Percentiles rank a stretch among this genome's conserved stretches.
phyloP scores from a whole-genome alignment of 2,329 filamentous ascomycete species.

The Stachybotrys echinatus region DNA sequence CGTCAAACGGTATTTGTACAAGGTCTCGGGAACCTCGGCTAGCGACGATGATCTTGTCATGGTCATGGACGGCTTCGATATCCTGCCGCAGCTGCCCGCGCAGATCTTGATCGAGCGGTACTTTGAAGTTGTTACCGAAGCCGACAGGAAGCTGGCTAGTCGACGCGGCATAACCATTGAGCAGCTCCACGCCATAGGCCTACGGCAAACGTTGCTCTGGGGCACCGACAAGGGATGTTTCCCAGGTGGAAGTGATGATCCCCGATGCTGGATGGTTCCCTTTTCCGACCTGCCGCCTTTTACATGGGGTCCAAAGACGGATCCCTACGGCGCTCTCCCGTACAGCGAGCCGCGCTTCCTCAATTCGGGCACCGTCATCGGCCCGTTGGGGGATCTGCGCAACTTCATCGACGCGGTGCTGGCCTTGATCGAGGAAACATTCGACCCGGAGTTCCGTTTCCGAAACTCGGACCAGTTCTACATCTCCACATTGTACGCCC shows the following conservation, averaged over 20 bases:
- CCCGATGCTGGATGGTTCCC: slow-evolving; percentile 14
- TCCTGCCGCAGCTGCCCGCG: slow-evolving; percentile 16
- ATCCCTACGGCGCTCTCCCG: slow-evolving; percentile 3
- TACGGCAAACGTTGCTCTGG: slow-evolving; percentile 15
- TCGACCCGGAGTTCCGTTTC: slow-evolving; percentile 6
- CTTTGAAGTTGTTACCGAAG: slow-evolving; percentile 7
- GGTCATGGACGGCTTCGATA: slow-evolving; percentile 16
- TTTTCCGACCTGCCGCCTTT: slow-evolving; percentile 10
- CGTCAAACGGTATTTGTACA: slow-evolving; percentile 11
- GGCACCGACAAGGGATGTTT: slow-evolving; percentile 15
- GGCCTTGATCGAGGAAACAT: slow-evolving; percentile 4
- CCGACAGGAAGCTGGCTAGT: slow-evolving; percentile 13
- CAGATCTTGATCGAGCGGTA: slow-evolving; percentile 15
- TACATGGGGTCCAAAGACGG: slow-evolving; percentile 11
- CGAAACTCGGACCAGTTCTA: slow-evolving; percentile 15
- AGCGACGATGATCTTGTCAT: slow-evolving; percentile 13
- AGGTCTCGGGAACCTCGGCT: neutral
- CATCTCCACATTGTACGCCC: slow-evolving; percentile 12
- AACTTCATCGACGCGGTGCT: slow-evolving; percentile 12
- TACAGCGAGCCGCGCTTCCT: slow-evolving; percentile 10
- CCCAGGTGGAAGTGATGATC: slow-evolving; percentile 4
- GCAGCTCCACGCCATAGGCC: slow-evolving; percentile 8
- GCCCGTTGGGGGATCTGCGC: slow-evolving; percentile 12
- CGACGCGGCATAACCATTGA: slow-evolving; percentile 10
- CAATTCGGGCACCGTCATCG: slow-evolving; percentile 17